Conservation (phyloP, 768 basidiomycete species). For the Tubosaeta sp. region DNA sequence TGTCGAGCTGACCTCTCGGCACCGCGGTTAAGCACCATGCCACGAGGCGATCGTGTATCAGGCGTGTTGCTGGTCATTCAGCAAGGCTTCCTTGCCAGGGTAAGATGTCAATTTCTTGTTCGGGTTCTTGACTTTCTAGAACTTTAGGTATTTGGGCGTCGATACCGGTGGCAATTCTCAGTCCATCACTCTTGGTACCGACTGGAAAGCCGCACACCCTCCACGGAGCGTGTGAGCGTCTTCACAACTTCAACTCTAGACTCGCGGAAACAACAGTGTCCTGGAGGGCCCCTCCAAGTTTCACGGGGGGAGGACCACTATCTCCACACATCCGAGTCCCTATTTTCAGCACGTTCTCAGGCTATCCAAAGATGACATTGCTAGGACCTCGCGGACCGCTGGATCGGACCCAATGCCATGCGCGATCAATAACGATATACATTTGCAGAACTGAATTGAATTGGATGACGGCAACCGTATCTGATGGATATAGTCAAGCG, state of each 20-base stretch:
- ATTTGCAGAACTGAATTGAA: neutral
- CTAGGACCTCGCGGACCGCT: neutral
- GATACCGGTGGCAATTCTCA: neutral
- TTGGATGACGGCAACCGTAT: neutral
- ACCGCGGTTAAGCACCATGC: neutral
- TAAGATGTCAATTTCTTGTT: neutral
- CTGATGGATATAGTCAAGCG: neutral
- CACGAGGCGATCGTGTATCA: neutral
- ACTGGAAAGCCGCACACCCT: neutral
- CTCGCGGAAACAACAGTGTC: neutral
- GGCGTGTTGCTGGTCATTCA: neutral
- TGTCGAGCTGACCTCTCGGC: neutral
- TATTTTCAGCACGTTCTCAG: neutral
- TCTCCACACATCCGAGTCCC: neutral
- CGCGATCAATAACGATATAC: neutral
- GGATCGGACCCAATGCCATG: neutral
- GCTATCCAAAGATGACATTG: neutral
- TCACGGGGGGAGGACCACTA: neutral
- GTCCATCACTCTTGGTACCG: neutral
- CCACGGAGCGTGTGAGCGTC: neutral
- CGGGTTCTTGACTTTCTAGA: neutral
- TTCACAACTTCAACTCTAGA: neutral
- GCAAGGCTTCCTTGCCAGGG: no score
- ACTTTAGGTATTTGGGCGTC: neutral
- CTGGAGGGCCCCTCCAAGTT: neutral